Evolutionary conservation across 352 stramenopile genomes (phyloP), one percentile per base, ranked within the genome.

Genomic region (Discostella stelligera): DNA sequence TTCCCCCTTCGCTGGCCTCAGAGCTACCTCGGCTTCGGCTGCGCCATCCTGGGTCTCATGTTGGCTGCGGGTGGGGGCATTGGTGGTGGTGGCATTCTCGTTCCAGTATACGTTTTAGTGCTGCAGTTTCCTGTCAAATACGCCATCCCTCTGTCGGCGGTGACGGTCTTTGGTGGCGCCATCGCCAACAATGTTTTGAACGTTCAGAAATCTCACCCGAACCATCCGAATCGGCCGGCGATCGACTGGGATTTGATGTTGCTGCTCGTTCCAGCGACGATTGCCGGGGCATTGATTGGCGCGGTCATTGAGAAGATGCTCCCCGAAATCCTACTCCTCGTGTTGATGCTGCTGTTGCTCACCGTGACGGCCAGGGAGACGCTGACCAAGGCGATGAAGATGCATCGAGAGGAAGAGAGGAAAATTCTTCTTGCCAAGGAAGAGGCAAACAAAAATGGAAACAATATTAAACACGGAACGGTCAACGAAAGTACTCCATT

Each of bases 151-250:
- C 11, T 44, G 7, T 44, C 37, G 37, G 37, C 37, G 37, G 37
- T 44, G 7, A 44, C 37, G 1, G 37, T 44, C 37, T 44, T 44
- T 44, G 37, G 37, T 44, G 37, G 37, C 11, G 37, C 37, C 37
- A 44, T 44, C 11, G 37, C 37, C 3, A 44, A 44, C 11, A 44
- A 44, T 44, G 37, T 44, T 2, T 14, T 44, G 37, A 44, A 44
- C 37, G 37, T 44, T 14, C 37, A 44, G 13, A 44, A 44, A 14
- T 44, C 11, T 14, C 37, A 44, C 37, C 37, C 37, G 3, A 44
- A 44, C 37, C 88, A 94, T 37, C 37, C 37, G 1, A 44, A 44
- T 44, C 37, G 37, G 37, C 37, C 37, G 37, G 37, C 37, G 1
- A 44, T 44, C 11, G 37, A 44, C 13, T 44, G 37, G 37, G 37